These are phyloP conservation scores for Tritrichomonas musculus DNA, from an alignment of 208 protist genomes.

Conservation along the genomic window DNA sequence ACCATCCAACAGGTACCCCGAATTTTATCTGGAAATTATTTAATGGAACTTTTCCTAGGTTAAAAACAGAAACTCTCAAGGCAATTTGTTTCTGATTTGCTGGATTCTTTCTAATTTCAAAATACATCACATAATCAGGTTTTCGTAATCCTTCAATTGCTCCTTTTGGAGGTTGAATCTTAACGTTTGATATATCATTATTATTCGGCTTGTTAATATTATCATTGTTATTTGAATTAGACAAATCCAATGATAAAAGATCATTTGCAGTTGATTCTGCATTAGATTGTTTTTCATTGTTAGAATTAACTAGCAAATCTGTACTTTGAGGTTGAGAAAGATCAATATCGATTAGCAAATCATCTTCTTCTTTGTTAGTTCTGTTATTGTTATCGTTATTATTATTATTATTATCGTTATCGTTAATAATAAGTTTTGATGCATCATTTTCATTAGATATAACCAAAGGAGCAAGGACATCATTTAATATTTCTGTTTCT, in stretches of 20 bases:
- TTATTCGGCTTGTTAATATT: too few species aligned
- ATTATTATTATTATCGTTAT: too few species aligned
- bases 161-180: not conserved
- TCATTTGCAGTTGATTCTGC: too few species aligned
- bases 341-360: too few species aligned
- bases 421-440: not conserved
- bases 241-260: too few species aligned
- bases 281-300: too few species aligned
- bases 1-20: not conserved
- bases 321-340: too few species aligned
- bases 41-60: not conserved
- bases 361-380: too few species aligned
- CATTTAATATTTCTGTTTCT: not conserved
- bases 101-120: not conserved
- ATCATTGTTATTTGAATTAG: too few species aligned
- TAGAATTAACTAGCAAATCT: too few species aligned
- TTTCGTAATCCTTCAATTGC: not conserved
- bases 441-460: not conserved
- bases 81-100: not conserved
- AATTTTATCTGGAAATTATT: not conserved
- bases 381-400: not conserved
- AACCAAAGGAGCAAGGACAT: not conserved
- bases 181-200: too few species aligned
- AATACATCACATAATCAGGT: constrained; percentile 5
- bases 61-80: not conserved